Conservation (phyloP, 768 basidiomycete genomes). For the Russula emetica region DNA sequence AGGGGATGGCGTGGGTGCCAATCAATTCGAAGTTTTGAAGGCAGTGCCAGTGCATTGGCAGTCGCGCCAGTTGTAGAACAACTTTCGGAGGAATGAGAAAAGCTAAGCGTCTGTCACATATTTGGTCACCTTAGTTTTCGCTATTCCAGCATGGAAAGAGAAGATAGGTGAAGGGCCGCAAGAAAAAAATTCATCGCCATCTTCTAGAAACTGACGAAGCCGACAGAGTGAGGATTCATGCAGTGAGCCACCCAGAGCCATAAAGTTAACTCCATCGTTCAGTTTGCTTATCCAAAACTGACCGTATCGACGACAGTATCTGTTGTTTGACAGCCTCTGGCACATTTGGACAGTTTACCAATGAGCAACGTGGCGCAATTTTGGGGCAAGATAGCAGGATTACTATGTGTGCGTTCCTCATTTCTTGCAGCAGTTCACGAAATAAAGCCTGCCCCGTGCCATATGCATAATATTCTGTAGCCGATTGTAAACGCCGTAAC, state of each 20-base stretch:
- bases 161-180: no score
- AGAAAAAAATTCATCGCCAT: neutral
- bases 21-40: no score
- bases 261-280: slow-evolving; percentile 4
- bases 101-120: no score
- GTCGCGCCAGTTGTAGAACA: no score
- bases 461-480: slow-evolving; percentile 11
- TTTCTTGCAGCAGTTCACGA: slow-evolving; percentile 18
- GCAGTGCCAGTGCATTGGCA: no score
- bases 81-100: no score
- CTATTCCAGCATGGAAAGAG: no score
- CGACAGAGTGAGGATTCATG: neutral
- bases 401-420: slow-evolving; percentile 14
- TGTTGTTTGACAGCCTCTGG: slow-evolving; percentile 22
- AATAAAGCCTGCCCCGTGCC: slow-evolving; percentile 15
- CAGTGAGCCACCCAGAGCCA: no score
- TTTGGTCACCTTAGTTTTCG: no score
- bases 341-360: neutral
- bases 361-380: neutral
- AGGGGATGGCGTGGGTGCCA: no score
- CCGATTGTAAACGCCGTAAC: neutral
- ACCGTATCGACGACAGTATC: slow-evolving; percentile 13
- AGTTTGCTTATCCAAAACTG: slow-evolving; percentile 20
- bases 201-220: neutral
- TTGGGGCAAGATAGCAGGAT: neutral